Evolutionary conservation across 176 grass and related monocot species (phyloP).

Genomic region (Pharus latifolius): DNA sequence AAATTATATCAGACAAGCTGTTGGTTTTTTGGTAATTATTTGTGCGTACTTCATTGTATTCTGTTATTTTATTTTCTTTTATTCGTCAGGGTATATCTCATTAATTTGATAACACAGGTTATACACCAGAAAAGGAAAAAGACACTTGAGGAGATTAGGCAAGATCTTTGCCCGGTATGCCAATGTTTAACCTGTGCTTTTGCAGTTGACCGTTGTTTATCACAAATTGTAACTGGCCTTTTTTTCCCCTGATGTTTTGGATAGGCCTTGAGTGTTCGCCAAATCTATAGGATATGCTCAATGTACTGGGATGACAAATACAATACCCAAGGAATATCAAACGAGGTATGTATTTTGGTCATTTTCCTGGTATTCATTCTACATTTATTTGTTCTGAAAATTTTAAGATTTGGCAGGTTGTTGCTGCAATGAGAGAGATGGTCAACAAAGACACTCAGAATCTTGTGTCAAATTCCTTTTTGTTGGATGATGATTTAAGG

Average conservation of each 20-base stretch:
- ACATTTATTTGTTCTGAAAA: background rate
- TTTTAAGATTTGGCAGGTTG: constrained; percentile 41
- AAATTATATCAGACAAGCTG: constrained; percentile 95
- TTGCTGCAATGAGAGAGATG: constrained; percentile 83
- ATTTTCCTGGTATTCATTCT: background rate
- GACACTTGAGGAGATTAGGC: constrained; percentile 72
- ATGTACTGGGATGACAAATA: constrained; percentile 99
- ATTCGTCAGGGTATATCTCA: background rate
- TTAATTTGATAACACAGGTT: constrained; percentile 48
- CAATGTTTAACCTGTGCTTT: background rate
- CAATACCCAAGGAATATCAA: constrained; percentile 69
- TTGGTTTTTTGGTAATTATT: constrained; percentile 83
- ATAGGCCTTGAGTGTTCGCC: constrained; percentile 80
- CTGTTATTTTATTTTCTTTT: constrained; percentile 8
- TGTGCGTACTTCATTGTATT: background rate
- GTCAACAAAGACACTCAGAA: constrained; percentile 82
- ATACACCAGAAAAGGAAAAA: constrained; percentile 98
- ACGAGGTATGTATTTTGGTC: constrained; percentile 32
- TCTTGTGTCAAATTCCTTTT: constrained; percentile 87
- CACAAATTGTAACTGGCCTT: background rate
- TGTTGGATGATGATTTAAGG: constrained; percentile 94
- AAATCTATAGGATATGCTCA: constrained; percentile 98
- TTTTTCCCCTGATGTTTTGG: constrained; percentile 4
- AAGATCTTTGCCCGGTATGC: constrained; percentile 93
- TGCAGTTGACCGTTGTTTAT: background rate